Evolutionary conservation across 768 basidiomycete genomes (phyloP).

Genomic region (Tricholoma hemisulphureum): DNA sequence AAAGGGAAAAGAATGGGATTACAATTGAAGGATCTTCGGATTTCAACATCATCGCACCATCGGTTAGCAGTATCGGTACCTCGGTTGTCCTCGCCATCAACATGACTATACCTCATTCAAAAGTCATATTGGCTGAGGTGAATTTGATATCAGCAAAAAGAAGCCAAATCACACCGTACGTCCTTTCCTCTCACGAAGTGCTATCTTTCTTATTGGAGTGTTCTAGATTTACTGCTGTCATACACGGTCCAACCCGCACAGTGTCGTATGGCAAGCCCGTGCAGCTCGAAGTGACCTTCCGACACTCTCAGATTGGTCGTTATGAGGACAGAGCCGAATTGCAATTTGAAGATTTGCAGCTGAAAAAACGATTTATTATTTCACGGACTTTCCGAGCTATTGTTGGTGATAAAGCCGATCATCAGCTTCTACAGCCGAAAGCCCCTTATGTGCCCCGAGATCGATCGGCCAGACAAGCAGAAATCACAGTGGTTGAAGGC

Average conservation of each 20-base stretch:
- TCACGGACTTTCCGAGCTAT: conserved; percentile 40
- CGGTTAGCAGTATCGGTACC: conserved; percentile 24
- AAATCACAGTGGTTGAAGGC: conserved; percentile 37
- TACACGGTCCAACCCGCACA: conserved; percentile 9
- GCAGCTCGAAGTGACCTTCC: conserved; percentile 31
- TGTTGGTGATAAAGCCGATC: conserved; percentile 43
- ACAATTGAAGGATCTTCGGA: conserved; percentile 42
- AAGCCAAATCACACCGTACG: neutral
- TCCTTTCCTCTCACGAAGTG: neutral
- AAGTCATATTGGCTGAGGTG: conserved; percentile 23
- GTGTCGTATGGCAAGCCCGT: conserved; percentile 24
- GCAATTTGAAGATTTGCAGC: conserved; percentile 42
- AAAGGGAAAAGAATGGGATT: conserved; percentile 53
- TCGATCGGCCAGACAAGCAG: conserved; percentile 26
- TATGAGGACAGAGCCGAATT: conserved; percentile 54
- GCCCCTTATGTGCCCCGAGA: conserved; percentile 42
- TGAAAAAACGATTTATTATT: conserved; percentile 46
- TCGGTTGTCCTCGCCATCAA: conserved; percentile 18
- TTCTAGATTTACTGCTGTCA: conserved; percentile 12
- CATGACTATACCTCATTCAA: conserved; percentile 28
- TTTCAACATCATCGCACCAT: conserved; percentile 46
- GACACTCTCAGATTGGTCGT: conserved; percentile 38
- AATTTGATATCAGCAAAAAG: neutral
- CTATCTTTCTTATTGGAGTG: neutral
- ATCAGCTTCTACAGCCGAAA: conserved; percentile 43